These are phyloP conservation scores for Candida peoriensis DNA, from an alignment of 805 yeast species.

Conservation along the genomic window DNA sequence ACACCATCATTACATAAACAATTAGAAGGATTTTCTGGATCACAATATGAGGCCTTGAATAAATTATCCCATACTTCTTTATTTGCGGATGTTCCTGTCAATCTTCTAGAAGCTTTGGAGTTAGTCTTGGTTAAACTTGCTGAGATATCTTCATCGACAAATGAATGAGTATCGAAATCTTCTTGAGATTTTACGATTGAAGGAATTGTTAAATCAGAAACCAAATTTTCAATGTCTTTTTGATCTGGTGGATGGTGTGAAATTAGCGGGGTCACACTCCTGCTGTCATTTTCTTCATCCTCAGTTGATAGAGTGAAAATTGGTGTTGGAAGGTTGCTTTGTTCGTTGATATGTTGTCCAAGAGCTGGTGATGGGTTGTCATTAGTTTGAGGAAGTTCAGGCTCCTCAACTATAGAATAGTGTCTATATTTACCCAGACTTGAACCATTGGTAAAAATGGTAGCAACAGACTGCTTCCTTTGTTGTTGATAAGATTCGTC, in stretches of 20 bases:
- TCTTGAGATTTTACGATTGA: conserved; percentile 11
- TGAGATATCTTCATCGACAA: conserved; percentile 12
- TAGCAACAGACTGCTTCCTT: conserved; percentile 19
- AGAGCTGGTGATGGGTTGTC: not conserved
- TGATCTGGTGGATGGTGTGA: conserved; percentile 12
- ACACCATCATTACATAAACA: conserved; percentile 14
- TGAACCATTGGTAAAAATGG: conserved; percentile 16
- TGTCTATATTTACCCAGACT: conserved; percentile 11
- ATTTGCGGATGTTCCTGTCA: not conserved
- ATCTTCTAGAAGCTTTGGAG: not conserved
- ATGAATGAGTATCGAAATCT: conserved; percentile 20
- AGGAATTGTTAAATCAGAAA: conserved; percentile 14
- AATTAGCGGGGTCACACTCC: too few species aligned
- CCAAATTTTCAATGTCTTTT: conserved; percentile 9
- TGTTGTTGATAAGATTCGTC: conserved; percentile 15
- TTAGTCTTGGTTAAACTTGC: not conserved
- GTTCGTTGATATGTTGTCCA: too few species aligned
- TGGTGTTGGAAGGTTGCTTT: too few species aligned
- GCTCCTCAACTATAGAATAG: conserved; percentile 17
- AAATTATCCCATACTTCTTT: conserved; percentile 15
- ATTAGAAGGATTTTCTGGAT: conserved; percentile 2
- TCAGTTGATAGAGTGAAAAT: too few species aligned
- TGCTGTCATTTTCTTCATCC: too few species aligned
- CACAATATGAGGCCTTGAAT: conserved; percentile 11
- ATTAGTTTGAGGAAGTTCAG: conserved; percentile 3